These are phyloP conservation scores for Coemansia sp. DNA, from an alignment of 192 early-diverging fungal species.

Conservation along the genomic window DNA sequence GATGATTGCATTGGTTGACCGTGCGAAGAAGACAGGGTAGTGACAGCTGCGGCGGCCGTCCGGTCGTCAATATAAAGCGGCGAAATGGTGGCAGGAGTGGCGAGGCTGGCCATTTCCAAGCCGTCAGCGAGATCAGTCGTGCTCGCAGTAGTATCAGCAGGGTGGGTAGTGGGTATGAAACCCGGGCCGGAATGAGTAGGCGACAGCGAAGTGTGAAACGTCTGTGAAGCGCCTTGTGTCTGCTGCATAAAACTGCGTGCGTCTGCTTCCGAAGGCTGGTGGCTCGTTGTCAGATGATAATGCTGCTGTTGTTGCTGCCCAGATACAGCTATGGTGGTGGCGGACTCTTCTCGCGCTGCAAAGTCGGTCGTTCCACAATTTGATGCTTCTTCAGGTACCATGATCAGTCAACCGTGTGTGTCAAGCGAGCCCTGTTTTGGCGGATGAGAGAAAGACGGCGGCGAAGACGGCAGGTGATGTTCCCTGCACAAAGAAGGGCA, in stretches of 20 bases:
- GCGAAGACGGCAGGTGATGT: background rate
- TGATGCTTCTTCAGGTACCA: background rate
- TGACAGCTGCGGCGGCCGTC: background rate
- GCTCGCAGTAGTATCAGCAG: background rate
- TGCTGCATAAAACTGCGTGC: conserved; percentile 4
- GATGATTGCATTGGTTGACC: conserved; percentile 4
- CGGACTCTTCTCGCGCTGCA: background rate
- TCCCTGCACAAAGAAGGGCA: background rate
- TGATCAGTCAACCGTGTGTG: background rate
- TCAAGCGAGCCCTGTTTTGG: background rate
- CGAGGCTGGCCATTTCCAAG: conserved; percentile 11
- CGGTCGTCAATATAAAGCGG: conserved; percentile 19
- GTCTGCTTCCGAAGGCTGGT: conserved; percentile 16
- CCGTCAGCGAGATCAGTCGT: conserved; percentile 5
- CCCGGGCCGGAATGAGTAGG: conserved; percentile 5
- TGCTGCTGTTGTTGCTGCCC: background rate
- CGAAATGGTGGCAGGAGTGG: conserved; percentile 12
- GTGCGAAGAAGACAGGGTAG: conserved; percentile 4
- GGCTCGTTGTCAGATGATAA: conserved; percentile 3
- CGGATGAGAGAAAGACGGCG: background rate
- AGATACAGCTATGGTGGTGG: background rate
- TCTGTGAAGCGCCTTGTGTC: conserved; percentile 15
- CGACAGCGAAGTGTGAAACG: conserved; percentile 19
- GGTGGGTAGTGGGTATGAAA: conserved; percentile 4
- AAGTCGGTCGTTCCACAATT: background rate